A percentile compares a stretch with the other conserved stretches of the same genome.
phyloP scores from a whole-genome alignment of 306 rosid genomes.

The Dalbergia cultrata region DNA sequence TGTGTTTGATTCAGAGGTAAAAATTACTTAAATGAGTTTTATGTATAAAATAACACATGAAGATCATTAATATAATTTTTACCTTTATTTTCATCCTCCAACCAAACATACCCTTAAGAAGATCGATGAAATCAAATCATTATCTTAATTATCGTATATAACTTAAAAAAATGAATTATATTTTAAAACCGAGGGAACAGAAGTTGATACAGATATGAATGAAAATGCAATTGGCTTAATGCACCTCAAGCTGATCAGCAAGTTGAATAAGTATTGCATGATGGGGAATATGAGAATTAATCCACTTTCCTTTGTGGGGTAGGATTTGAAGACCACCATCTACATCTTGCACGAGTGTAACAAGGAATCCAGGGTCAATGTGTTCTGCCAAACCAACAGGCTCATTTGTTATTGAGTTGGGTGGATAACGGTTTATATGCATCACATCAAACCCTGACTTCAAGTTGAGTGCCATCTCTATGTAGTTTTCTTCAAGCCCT shows the following conservation, averaged over 20 bases:
- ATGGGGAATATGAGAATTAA: slow-evolving; percentile 57
- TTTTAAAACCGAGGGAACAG: no score
- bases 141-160: no score
- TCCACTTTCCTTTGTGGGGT: slow-evolving; percentile 62
- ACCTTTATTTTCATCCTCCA: no score
- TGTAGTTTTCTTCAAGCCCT: slow-evolving; percentile 62
- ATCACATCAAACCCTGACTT: slow-evolving; percentile 63
- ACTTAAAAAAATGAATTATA: no score
- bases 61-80: no score
- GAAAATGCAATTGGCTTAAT: background rate
- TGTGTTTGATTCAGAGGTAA: no score
- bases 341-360: slow-evolving; percentile 61
- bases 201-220: background rate
- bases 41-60: no score
- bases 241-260: slow-evolving; percentile 72
- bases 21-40: no score
- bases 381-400: slow-evolving; percentile 56
- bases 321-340: slow-evolving; percentile 66
- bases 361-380: slow-evolving; percentile 66
- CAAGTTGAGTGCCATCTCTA: slow-evolving; percentile 61
- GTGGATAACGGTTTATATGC: slow-evolving; percentile 64
- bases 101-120: no score
- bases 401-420: slow-evolving; percentile 44
- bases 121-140: no score
- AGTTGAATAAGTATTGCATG: slow-evolving; percentile 63